Conservation (phyloP, 2,329 filamentous ascomycete species). For the Ampelomyces quisqualis region DNA sequence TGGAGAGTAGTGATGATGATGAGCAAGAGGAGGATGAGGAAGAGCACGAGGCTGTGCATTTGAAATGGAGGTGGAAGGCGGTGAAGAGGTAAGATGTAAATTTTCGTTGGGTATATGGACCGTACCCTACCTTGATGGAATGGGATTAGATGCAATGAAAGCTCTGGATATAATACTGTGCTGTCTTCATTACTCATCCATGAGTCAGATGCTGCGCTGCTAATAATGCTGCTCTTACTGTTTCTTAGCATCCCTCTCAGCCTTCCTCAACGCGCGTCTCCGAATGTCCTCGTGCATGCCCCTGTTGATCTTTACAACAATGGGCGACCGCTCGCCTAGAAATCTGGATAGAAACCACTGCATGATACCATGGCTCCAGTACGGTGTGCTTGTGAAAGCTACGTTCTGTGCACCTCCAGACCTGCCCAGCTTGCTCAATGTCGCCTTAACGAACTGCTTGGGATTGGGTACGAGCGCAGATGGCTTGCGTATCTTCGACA, state of each 20-base stretch:
- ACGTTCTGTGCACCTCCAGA: constrained; percentile 76
- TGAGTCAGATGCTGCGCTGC: not conserved
- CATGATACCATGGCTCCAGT: constrained; percentile 88
- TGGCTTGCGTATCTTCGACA: constrained; percentile 89
- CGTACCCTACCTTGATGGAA: no score
- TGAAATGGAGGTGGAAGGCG: constrained; percentile 19
- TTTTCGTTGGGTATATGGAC: not conserved
- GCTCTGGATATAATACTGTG: no score
- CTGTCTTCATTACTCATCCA: not conserved
- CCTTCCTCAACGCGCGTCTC: constrained; percentile 78
- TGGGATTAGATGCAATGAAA: no score
- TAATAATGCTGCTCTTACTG: constrained; percentile 23
- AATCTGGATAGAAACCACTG: constrained; percentile 73
- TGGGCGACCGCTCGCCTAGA: constrained; percentile 57
- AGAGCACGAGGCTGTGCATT: constrained; percentile 14
- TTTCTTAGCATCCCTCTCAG: constrained; percentile 77
- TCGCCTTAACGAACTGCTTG: constrained; percentile 75
- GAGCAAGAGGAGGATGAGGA: constrained; percentile 9
- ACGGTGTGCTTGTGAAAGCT: constrained; percentile 84
- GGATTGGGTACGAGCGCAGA: constrained; percentile 78
- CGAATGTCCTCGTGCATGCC: constrained; percentile 81
- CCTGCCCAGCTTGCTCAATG: constrained; percentile 76
- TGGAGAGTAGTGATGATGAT: constrained; percentile 9
- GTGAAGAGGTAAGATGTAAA: constrained; percentile 5
- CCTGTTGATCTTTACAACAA: constrained; percentile 62